Conservation (phyloP, 129 eudicot genomes). For the Pittosporum tobira region DNA sequence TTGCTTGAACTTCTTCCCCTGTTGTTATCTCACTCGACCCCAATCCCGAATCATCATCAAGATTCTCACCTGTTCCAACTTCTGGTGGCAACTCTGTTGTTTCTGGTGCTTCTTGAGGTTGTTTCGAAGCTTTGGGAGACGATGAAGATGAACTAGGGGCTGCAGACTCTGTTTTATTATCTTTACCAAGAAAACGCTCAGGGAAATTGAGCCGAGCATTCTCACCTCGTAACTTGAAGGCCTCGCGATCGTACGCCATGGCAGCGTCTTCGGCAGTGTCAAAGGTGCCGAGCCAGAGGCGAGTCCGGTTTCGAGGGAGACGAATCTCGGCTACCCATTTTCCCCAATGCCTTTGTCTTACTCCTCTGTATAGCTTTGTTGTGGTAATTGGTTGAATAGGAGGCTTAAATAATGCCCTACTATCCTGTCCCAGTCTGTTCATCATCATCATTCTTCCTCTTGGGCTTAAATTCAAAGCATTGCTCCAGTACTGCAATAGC, state of each 20-base stretch:
- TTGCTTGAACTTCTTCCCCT: conserved; percentile 23
- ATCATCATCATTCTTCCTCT: conserved; percentile 81
- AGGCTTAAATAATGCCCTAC: conserved; percentile 28
- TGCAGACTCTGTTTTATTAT: conserved; percentile 8
- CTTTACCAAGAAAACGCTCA: conserved; percentile 50
- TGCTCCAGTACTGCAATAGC: conserved; percentile 58
- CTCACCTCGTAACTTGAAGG: conserved; percentile 67
- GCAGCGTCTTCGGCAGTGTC: conserved; percentile 94
- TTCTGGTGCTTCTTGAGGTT: conserved; percentile 16
- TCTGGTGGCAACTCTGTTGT: background rate
- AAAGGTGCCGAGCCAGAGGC: conserved; percentile 86
- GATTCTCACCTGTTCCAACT: background rate
- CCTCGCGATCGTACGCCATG: conserved; percentile 88
- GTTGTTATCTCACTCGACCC: conserved; percentile 23
- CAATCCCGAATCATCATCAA: conserved; percentile 17
- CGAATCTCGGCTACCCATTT: conserved; percentile 97
- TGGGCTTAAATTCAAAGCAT: conserved; percentile 63
- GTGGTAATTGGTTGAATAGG: conserved; percentile 39
- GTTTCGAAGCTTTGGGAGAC: conserved; percentile 6
- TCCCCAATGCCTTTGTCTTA: conserved; percentile 95
- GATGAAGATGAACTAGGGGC: conserved; percentile 20
- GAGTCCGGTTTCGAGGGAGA: conserved; percentile 72
- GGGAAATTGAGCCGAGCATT: conserved; percentile 82
- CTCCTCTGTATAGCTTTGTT: conserved; percentile 73
- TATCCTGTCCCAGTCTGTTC: conserved; percentile 31